Conservation (phyloP, 2,329 filamentous ascomycete species). For the Penicillium sp. region DNA sequence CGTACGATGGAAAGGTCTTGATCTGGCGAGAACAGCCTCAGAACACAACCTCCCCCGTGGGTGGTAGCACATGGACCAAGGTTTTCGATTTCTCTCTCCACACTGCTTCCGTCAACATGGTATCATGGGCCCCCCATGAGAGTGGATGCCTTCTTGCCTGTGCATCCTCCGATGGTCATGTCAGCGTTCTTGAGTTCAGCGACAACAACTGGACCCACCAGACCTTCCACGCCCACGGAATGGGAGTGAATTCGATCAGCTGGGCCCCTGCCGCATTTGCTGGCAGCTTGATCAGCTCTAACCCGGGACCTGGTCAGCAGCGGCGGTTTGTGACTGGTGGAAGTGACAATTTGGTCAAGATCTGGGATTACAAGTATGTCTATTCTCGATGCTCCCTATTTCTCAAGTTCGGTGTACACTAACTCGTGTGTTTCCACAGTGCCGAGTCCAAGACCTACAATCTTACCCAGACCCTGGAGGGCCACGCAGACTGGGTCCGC, state of each 20-base stretch:
- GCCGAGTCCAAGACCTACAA: constrained; percentile 50
- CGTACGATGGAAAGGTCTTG: constrained; percentile 95
- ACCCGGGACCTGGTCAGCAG: constrained; percentile 57
- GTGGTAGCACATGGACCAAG: constrained; percentile 64
- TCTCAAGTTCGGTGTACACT: too few relatives aligned
- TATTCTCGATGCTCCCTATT: neutral
- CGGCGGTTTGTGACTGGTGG: constrained; percentile 90
- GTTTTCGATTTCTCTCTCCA: constrained; percentile 91
- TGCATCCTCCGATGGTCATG: constrained; percentile 87
- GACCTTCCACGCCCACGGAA: constrained; percentile 84
- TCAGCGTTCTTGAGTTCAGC: constrained; percentile 92
- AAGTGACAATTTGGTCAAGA: constrained; percentile 86
- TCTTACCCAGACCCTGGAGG: constrained; percentile 55
- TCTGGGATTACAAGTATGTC: constrained; percentile 72
- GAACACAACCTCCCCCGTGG: constrained; percentile 34
- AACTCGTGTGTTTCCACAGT: constrained; percentile 27
- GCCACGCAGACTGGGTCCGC: constrained; percentile 93
- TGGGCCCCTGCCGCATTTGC: constrained; percentile 86
- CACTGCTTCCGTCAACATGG: constrained; percentile 93
- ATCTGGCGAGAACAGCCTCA: constrained; percentile 85
- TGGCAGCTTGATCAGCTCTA: constrained; percentile 74
- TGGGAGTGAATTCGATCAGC: constrained; percentile 90
- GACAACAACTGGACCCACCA: constrained; percentile 88
- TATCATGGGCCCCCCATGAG: constrained; percentile 96
- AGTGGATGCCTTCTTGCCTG: constrained; percentile 90